A percentile compares a stretch with the other conserved stretches of the same genome.
These are phyloP conservation scores for Fagopyrum esculentum DNA, from an alignment of 148 eudicot species.

Conservation along the genomic window DNA sequence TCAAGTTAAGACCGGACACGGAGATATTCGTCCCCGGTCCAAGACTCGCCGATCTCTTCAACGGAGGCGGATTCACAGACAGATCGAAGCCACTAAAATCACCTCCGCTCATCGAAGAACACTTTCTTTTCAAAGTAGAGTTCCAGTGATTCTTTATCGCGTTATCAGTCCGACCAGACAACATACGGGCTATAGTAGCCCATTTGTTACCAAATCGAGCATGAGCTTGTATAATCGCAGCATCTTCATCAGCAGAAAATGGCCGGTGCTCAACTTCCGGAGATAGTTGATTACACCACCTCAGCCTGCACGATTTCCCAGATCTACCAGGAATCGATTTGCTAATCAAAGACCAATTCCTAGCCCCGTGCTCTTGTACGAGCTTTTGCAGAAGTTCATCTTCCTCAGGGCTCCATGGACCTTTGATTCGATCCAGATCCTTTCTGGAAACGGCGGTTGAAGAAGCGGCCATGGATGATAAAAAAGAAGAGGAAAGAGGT, in stretches of 20 bases:
- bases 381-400: conserved; percentile 28
- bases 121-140: conserved; percentile 33
- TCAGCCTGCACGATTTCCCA: conserved; percentile 46
- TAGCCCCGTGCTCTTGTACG: conserved; percentile 38
- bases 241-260: conserved; percentile 41
- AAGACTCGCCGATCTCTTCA: conserved; percentile 12
- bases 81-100: conserved; percentile 7
- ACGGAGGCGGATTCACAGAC: not conserved
- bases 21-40: not conserved
- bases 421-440: conserved; percentile 50
- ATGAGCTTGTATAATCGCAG: conserved; percentile 36
- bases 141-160: conserved; percentile 14
- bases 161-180: conserved; percentile 10
- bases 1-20: not conserved
- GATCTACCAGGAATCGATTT: conserved; percentile 51
- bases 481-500: not conserved
- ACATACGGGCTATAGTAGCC: conserved; percentile 16
- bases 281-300: conserved; percentile 51
- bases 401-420: conserved; percentile 65
- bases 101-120: conserved; percentile 27
- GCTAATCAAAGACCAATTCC: conserved; percentile 51
- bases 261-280: conserved; percentile 30
- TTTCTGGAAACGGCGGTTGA: not conserved
- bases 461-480: conserved; percentile 6
- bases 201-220: conserved; percentile 13